These are phyloP conservation scores for Rosa chinensis DNA, from an alignment of 306 rosid species.

Conservation along the genomic window DNA sequence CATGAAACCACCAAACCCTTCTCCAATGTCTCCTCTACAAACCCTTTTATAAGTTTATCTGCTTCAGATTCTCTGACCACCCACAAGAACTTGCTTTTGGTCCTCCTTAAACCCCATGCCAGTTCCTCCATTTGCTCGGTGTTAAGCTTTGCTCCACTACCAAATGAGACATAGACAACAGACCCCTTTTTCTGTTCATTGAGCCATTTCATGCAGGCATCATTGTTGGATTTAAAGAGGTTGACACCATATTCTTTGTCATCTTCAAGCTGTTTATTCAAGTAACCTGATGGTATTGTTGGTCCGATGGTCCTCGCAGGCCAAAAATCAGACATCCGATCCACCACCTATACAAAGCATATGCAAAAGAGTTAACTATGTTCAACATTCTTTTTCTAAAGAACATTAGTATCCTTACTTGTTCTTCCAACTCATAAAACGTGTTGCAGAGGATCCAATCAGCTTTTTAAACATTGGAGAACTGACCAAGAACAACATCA, in stretches of 20 bases:
- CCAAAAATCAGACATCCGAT: no score
- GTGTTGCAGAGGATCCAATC: constrained; percentile 40
- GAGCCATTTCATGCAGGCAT: constrained; percentile 22
- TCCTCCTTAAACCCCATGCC: neutral
- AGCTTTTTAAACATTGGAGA: constrained; percentile 38
- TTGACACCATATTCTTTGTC: constrained; percentile 27
- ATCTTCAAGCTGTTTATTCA: constrained; percentile 11
- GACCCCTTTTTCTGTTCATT: constrained; percentile 6
- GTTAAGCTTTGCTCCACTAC: constrained; percentile 13
- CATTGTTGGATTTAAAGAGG: neutral
- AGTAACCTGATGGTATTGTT: constrained; percentile 28
- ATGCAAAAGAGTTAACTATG: neutral
- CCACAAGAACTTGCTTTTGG: neutral
- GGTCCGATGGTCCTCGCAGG: neutral
- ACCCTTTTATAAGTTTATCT: constrained; percentile 21
- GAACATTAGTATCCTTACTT: neutral
- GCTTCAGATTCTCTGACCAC: constrained; percentile 25
- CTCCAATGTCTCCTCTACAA: constrained; percentile 12
- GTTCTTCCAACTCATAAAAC: constrained; percentile 24
- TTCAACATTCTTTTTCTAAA: neutral
- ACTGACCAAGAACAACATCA: constrained; percentile 18
- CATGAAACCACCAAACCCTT: constrained; percentile 23
- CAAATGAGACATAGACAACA: constrained; percentile 31
- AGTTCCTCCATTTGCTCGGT: constrained; percentile 20
- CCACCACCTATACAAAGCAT: no score